A percentile compares a stretch with the other conserved stretches of the same genome.
Evolutionary conservation across 345 rosid genomes (phyloP).

Genomic region (Murraya paniculata): DNA sequence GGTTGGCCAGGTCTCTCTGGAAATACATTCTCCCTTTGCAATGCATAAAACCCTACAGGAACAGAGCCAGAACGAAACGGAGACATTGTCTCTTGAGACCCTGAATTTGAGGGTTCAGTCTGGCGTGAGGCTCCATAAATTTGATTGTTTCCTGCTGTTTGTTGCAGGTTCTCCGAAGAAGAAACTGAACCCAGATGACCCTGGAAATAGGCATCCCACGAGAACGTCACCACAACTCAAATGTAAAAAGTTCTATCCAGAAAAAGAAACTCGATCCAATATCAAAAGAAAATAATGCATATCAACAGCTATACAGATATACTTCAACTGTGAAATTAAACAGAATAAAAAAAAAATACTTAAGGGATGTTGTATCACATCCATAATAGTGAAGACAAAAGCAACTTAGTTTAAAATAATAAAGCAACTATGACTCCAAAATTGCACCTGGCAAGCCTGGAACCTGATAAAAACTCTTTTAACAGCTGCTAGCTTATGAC

Average conservation of each 20-base stretch:
- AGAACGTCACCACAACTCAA: constrained; percentile 14
- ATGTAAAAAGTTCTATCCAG: constrained; percentile 7
- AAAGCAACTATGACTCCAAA: background rate
- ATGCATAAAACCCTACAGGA: constrained; percentile 69
- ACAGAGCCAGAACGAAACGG: constrained; percentile 58
- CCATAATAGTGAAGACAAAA: background rate
- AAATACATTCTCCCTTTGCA: constrained; percentile 82
- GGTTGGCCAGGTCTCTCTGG: constrained; percentile 98
- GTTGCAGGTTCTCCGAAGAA: constrained; percentile 73
- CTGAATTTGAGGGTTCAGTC: constrained; percentile 50
- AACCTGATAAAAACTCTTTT: background rate
- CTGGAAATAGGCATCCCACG: constrained; percentile 39
- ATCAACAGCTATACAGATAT: background rate
- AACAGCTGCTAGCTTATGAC: background rate
- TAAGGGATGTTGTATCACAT: background rate
- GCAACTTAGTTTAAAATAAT: background rate
- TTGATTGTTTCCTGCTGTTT: constrained; percentile 49
- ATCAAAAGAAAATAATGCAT: background rate
- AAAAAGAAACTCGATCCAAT: background rate
- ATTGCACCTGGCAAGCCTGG: background rate
- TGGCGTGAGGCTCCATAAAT: constrained; percentile 59
- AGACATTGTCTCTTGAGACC: constrained; percentile 63
- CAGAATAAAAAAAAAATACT: background rate
- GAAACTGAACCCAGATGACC: constrained; percentile 85
- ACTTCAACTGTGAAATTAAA: background rate